Base-by-base conservation (phyloP, 495 filamentous ascomycete genomes). In the Lindgomyces ingoldianus region DNA sequence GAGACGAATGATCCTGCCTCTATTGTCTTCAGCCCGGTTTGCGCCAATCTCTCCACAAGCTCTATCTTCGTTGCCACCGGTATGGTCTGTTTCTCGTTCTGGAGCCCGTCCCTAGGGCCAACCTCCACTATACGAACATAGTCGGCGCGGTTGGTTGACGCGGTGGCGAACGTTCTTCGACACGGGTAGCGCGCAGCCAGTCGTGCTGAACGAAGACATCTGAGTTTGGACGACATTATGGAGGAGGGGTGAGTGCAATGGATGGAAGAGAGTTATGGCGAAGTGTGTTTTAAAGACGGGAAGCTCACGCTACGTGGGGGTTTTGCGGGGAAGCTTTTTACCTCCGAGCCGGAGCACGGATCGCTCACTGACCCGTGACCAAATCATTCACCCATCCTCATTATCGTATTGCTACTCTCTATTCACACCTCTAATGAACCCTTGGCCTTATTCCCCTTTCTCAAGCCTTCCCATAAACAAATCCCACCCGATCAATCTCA, bases 1-100 rank as follows among this genome's bases (percentile, higher is more conserved):
- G 89, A 83, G 8, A 98, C 93, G 74, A 98, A 98, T 2, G 91
- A 92, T 1, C 94, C 94, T 22, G 94, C 94, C 75, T 98, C 94
- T 65, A 98, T 96, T 46, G 88, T 89, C 3, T 81, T 83, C 21
- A 98, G 78, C 0, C 94, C 94, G 0, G 93, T 94, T 69, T 84
- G 84, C n/a, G 92, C 89, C 44, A 98, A 78, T 58, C 84, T 81
- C 65, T 87, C 79, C 51, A 97, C 89, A 57, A 98, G 76, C 63
- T 96, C 85, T 36, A 98, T 82, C 76, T 98, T 98, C 2, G 89
- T 96, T 41, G 84, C 83, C 57, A 93, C 77, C 19, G 90, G 78
- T 62, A 98, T 90, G 1, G 83, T 80, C 66, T 82, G 88, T 78
- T 94, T 94, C 79, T 98, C 95, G 72, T 98, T 98, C 78, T 98